Evolutionary conservation across 2,329 filamentous ascomycete genomes (phyloP).

Genomic region (Ilyonectria robusta): DNA sequence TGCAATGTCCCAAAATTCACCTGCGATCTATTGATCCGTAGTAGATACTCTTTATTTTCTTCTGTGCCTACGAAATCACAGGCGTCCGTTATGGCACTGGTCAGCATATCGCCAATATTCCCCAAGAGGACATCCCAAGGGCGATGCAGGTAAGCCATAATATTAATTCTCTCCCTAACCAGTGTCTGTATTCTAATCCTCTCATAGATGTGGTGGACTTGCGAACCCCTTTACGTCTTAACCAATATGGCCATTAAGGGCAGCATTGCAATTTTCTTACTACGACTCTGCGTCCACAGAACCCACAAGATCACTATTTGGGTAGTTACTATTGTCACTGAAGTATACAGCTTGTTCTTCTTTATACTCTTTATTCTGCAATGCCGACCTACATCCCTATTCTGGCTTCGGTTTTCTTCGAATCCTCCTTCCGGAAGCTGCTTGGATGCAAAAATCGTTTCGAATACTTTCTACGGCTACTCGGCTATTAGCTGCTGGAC

Average conservation of each 20-base stretch:
- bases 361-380: constrained; percentile 58
- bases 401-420: constrained; percentile 52
- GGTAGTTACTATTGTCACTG: constrained; percentile 46
- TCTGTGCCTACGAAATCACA: constrained; percentile 46
- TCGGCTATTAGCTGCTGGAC: constrained; percentile 56
- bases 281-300: constrained; percentile 52
- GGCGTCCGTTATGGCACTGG: constrained; percentile 50
- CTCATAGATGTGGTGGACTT: constrained; percentile 56
- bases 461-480: constrained; percentile 54
- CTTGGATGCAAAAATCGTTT: constrained; percentile 44
- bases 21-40: not conserved
- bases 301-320: constrained; percentile 52
- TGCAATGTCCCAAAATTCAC: not conserved
- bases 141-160: constrained; percentile 49
- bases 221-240: constrained; percentile 58
- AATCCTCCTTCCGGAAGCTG: constrained; percentile 51
- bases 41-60: constrained; percentile 43
- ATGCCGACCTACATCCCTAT: constrained; percentile 56
- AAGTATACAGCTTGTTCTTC: constrained; percentile 54
- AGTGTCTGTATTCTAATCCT: constrained; percentile 10
- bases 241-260: constrained; percentile 54
- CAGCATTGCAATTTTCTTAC: constrained; percentile 57
- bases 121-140: constrained; percentile 34
- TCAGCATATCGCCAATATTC: constrained; percentile 40
- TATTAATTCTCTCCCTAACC: not conserved